phyloP scores from a whole-genome alignment of 2,329 filamentous ascomycete species.

The Fusarium decemcellulare region DNA sequence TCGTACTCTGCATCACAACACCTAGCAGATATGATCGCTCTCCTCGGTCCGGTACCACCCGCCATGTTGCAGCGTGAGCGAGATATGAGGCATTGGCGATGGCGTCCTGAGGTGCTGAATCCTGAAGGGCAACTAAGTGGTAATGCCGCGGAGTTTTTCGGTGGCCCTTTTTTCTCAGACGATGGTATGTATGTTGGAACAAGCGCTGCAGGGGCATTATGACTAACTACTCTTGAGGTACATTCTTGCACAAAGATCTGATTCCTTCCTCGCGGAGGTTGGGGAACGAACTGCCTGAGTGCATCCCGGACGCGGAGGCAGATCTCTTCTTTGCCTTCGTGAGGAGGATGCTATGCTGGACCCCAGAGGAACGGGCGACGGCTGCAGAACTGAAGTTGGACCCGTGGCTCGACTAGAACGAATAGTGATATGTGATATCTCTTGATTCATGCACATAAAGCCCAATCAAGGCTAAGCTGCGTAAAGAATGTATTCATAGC shows the following conservation, averaged over 20 bases:
- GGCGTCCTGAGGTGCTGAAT: slow-evolving; percentile 31
- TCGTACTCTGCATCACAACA: slow-evolving; percentile 40
- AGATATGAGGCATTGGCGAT: slow-evolving; percentile 35
- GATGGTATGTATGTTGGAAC: slow-evolving; percentile 23
- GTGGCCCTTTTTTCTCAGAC: slow-evolving; percentile 39
- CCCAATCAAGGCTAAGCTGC: no score
- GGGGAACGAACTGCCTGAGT: slow-evolving; percentile 26
- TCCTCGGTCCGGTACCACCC: slow-evolving; percentile 39
- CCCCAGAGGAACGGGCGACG: slow-evolving; percentile 43
- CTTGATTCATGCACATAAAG: no score
- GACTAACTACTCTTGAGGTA: slow-evolving; percentile 10
- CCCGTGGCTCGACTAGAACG: slow-evolving; percentile 36
- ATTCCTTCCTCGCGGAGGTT: slow-evolving; percentile 23
- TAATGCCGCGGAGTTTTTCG: slow-evolving; percentile 36
- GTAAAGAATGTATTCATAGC: no score
- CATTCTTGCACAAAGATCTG: slow-evolving; percentile 30
- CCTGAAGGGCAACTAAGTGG: slow-evolving; percentile 24
- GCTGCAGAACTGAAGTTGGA: slow-evolving; percentile 42
- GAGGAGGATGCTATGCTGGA: slow-evolving; percentile 44
- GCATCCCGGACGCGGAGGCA: slow-evolving; percentile 34
- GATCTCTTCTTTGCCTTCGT: slow-evolving; percentile 39
- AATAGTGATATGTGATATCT: not conserved
- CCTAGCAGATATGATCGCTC: slow-evolving; percentile 43
- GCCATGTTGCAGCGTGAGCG: slow-evolving; percentile 35
- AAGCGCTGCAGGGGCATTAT: not conserved